Evolutionary conservation across 1,284 basidiomycete genomes (phyloP), one percentile per base, ranked within the genome.

Genomic region (Ceratobasidium sp.): DNA sequence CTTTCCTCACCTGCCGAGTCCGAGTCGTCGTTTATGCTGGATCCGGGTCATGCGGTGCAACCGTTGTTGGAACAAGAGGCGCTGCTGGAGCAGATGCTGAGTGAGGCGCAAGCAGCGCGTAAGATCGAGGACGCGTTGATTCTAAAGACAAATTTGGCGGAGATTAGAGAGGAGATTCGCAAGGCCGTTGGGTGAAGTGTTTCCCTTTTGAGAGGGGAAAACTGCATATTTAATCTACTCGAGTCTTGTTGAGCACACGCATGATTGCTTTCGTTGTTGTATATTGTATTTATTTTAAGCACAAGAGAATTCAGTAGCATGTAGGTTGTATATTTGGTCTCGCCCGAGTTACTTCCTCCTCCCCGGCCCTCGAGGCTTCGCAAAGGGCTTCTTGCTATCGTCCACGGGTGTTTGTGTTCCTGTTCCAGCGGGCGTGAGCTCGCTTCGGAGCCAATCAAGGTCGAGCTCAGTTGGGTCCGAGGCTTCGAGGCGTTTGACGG

Each of bases 41-140:
- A 92, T 77, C 88, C 90, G 0, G 86, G 90, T 1, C 84, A 88
- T 41, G 83, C 86, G 2, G 83, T 97, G 27, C 94, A 96, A 79
- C 94, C 95, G 1, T 83, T 97, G 22, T 85, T 97, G 9, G 95
- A 97, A 81, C 95, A 97, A 82, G 95, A 97, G 82, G 91, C 92
- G 2, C 85, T 96, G 63, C 84, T 97, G 41, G 94, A 96, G 83
- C 86, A 88, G 0, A 94, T 92, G 79, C 86, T 94, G 3, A 89
- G 91, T 77, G 92, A 96, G 80, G 94, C 94, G 3, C 91, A 90
- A 80, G 87, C 88, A 0, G 90, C 90, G 79, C 85, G 95, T 56
- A 96, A 96, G 82, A 96, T 96, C 77, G 95, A 97, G 82, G 95
- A 97, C 80, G 90, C 90, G 22, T 90, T 90, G 82, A 92, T 90